Evolutionary conservation across 2,329 filamentous ascomycete genomes (phyloP), one percentile per base, ranked within the genome.

Genomic region (Exophiala calicioides): DNA sequence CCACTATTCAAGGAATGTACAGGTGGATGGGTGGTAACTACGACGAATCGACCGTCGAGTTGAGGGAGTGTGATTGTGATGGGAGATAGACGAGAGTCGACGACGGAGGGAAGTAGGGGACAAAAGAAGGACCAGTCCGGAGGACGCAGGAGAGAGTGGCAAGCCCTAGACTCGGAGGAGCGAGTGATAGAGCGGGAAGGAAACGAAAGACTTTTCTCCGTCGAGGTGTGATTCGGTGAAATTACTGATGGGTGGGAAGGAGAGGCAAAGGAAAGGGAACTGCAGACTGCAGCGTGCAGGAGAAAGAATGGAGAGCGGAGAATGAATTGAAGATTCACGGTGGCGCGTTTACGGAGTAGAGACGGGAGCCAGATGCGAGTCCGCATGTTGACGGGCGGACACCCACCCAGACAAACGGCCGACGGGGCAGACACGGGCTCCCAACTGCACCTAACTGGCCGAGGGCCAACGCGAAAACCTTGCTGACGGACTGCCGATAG

Each of bases 31-130:
- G 39, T 20, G 37, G 33, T 42, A 46, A 27, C 19, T 45, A 30
- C 46, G 54, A 57, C 54, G 54, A 49, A 52, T 57, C 54, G 45
- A 57, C 47, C 54, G 54, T 55, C 54, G 48, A 40, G 31, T 32
- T n/a, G 48, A 53, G 37, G 16, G 50, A 49, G 35, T 45, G 47
- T 50, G 49, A 44, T 38, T 33, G 50, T 52, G 39, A 41, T 49
- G 13, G 16, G 36, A 23, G 42, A 52, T n/a, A 31, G 29, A 27
- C 13, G 39, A 41, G 35, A 33, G 42, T 18, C 23, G 41, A 35
- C 44, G 40, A 38, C 29, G 38, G 38, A 27, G 23, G 26, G 19
- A 34, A n/a, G n/a, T n/a, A n/a, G n/a, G 19, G 30, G 39, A 43
- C 41, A 45, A 51, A 52, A 34, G 53, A 55, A 50, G 41, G 47